phyloP scores from a whole-genome alignment of 192 early-diverging fungal genomes.

The Coemansia sp. region DNA sequence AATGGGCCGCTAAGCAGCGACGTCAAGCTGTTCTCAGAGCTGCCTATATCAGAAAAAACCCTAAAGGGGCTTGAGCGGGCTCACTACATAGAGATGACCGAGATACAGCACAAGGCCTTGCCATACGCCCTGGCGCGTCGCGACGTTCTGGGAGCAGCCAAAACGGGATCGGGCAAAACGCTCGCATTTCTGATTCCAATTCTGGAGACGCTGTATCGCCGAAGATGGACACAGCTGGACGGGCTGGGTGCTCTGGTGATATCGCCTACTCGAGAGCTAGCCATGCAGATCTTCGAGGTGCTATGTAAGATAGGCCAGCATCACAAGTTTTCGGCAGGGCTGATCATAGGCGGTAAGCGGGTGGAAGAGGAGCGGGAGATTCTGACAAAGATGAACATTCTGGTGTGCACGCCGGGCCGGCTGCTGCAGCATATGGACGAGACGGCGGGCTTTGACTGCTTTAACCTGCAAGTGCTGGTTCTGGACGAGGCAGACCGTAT shows the following conservation, averaged over 20 bases:
- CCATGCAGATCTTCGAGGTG: slow-evolving; percentile 90
- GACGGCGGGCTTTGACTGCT: slow-evolving; percentile 86
- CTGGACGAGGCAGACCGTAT: slow-evolving; percentile 85
- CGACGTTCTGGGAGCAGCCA: slow-evolving; percentile 82
- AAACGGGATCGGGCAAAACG: slow-evolving; percentile 84
- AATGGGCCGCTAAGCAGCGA: slow-evolving; percentile 13
- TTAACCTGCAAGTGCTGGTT: slow-evolving; percentile 70
- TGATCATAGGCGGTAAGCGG: slow-evolving; percentile 94
- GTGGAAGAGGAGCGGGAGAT: slow-evolving; percentile 75
- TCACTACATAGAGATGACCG: slow-evolving; percentile 90
- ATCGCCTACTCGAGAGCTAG: slow-evolving; percentile 79
- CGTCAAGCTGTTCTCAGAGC: slow-evolving; percentile 30
- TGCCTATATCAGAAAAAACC: slow-evolving; percentile 51
- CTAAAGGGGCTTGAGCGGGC: slow-evolving; percentile 71
- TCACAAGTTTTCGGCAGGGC: slow-evolving; percentile 85
- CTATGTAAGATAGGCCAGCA: slow-evolving; percentile 67
- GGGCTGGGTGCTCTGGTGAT: slow-evolving; percentile 80
- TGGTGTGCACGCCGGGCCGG: slow-evolving; percentile 79
- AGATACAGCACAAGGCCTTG: slow-evolving; percentile 83
- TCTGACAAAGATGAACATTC: slow-evolving; percentile 75
- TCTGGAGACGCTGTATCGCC: slow-evolving; percentile 78
- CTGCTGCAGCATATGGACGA: slow-evolving; percentile 89
- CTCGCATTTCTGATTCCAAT: slow-evolving; percentile 77
- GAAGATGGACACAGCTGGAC: slow-evolving; percentile 78
- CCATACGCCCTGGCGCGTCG: slow-evolving; percentile 65